A percentile compares a stretch with the other conserved stretches of the same genome.
Evolutionary conservation across 108 stramenopile species (phyloP).

Genomic region (Nitzschia palea): DNA sequence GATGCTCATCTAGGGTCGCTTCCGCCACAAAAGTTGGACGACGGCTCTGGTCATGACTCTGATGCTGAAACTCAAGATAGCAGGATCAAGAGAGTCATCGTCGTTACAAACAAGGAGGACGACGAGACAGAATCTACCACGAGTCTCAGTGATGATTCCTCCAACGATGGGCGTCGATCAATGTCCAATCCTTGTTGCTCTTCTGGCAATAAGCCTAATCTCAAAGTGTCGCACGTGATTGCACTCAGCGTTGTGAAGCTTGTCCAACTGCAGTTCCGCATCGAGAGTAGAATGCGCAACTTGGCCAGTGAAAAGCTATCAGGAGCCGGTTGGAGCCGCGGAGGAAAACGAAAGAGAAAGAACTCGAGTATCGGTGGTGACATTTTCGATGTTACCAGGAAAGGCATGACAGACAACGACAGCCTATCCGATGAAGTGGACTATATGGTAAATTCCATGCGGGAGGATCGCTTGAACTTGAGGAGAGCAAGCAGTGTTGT

Average conservation of each 20-base stretch:
- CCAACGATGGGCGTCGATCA: neutral
- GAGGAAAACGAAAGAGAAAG: constrained; percentile 20
- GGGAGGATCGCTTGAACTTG: constrained; percentile 19
- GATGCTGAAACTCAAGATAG: constrained; percentile 18
- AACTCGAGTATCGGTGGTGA: constrained; percentile 17
- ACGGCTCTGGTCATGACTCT: constrained; percentile 14
- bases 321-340: neutral
- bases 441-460: constrained; percentile 3
- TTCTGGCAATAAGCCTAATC: neutral
- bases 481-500: constrained; percentile 4
- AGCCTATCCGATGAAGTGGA: constrained; percentile 14
- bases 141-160: constrained; percentile 22
- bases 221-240: constrained; percentile 19
- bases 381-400: neutral
- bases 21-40: too few relatives aligned
- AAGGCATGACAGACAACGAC: neutral
- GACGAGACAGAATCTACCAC: constrained; percentile 23
- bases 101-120: neutral
- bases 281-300: constrained; percentile 42
- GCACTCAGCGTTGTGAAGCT: constrained; percentile 25
- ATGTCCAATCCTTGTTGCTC: neutral
- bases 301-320: constrained; percentile 1
- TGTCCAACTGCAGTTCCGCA: constrained; percentile 28
- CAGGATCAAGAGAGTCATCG: constrained; percentile 13
- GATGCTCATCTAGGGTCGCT: neutral